phyloP scores from a whole-genome alignment of 768 basidiomycete species.

The Boletus tylopilopsis region DNA sequence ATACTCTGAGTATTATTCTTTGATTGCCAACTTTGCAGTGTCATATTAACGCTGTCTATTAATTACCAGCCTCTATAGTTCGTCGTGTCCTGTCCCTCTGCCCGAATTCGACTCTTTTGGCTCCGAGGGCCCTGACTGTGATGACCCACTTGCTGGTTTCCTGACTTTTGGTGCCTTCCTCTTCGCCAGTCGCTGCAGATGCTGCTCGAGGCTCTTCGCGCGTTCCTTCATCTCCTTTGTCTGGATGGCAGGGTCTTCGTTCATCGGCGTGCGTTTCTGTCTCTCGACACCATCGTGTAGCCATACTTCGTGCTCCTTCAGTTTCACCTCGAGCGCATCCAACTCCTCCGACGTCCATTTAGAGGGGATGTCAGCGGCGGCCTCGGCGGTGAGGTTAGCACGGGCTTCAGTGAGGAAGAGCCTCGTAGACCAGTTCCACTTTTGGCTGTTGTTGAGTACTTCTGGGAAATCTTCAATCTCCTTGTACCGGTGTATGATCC shows the following conservation, averaged over 20 bases:
- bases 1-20: not conserved
- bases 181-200: conserved; percentile 63
- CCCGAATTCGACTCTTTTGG: conserved; percentile 12
- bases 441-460: conserved; percentile 77
- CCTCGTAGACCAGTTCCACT: conserved; percentile 84
- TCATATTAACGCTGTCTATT: conserved; percentile 20
- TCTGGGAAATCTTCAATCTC: conserved; percentile 86
- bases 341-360: conserved; percentile 90
- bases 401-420: conserved; percentile 84
- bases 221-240: conserved; percentile 83
- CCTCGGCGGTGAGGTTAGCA: conserved; percentile 66
- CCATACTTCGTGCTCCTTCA: conserved; percentile 84
- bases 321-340: conserved; percentile 66
- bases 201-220: conserved; percentile 75
- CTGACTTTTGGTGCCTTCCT: conserved; percentile 64
- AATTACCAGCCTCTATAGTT: conserved; percentile 22
- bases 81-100: conserved; percentile 27
- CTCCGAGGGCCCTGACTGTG: conserved; percentile 16
- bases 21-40: no score
- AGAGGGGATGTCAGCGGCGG: conserved; percentile 54
- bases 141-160: conserved; percentile 36
- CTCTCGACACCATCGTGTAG: conserved; percentile 75
- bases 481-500: conserved; percentile 82
- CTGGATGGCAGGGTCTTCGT: conserved; percentile 84
- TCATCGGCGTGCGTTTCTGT: conserved; percentile 68